A percentile compares a stretch with the other conserved stretches of the same genome.
phyloP scores from a whole-genome alignment of 495 filamentous ascomycete genomes.

The Daldinia concentrica region DNA sequence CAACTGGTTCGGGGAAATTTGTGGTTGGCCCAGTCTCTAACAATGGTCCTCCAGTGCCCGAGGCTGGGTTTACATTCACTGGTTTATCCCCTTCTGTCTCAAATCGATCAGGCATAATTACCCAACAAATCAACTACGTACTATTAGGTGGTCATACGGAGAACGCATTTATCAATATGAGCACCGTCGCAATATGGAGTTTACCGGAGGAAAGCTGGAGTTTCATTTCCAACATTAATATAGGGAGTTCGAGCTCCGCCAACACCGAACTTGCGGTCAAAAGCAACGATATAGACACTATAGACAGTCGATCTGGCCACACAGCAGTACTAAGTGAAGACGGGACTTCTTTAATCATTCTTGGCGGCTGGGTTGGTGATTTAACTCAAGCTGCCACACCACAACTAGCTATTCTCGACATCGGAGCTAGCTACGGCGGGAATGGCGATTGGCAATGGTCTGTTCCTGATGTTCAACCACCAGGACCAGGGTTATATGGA shows the following conservation, averaged over 20 bases:
- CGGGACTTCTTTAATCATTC: constrained; percentile 75
- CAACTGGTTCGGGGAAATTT: constrained; percentile 32
- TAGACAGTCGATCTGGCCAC: constrained; percentile 88
- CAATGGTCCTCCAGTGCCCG: constrained; percentile 69
- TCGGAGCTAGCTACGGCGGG: constrained; percentile 76
- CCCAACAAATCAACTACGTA: constrained; percentile 77
- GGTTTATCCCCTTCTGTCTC: constrained; percentile 63
- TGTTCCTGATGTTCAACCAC: constrained; percentile 63
- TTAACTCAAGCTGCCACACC: constrained; percentile 75
- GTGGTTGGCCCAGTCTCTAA: constrained; percentile 38
- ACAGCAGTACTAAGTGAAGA: constrained; percentile 81
- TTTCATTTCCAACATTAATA: constrained; percentile 64
- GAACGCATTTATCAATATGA: constrained; percentile 90
- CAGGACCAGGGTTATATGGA: constrained; percentile 73
- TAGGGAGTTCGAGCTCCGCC: constrained; percentile 57
- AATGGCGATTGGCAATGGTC: constrained; percentile 77
- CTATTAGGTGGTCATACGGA: constrained; percentile 87
- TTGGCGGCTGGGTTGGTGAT: constrained; percentile 93
- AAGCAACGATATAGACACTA: constrained; percentile 36
- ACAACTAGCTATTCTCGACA: constrained; percentile 76
- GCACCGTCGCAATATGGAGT: constrained; percentile 84
- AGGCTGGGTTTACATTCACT: constrained; percentile 88
- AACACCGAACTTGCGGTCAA: constrained; percentile 45
- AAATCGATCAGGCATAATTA: constrained; percentile 67
- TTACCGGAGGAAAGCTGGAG: constrained; percentile 87